phyloP scores from a whole-genome alignment of 495 filamentous ascomycete species.

The Penicillium pulvis region DNA sequence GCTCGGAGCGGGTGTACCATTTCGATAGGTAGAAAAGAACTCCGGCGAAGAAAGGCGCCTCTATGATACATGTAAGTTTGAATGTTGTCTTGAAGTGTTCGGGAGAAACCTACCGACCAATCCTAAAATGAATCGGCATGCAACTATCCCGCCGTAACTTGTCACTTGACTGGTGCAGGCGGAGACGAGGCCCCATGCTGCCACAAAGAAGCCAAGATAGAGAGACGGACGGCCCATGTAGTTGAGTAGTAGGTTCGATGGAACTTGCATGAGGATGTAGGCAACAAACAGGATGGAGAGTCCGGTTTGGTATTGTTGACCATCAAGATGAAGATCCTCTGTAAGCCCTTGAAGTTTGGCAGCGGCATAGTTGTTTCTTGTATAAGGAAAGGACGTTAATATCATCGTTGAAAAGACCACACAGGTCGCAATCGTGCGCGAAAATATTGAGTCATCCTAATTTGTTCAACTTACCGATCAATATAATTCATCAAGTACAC shows the following conservation, averaged over 20 bases:
- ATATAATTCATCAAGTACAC: conserved; percentile 59
- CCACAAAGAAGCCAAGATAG: conserved; percentile 48
- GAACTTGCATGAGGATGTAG: conserved; percentile 53
- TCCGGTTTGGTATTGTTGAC: conserved; percentile 43
- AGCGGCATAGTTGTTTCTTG: conserved; percentile 53
- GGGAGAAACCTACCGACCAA: conserved; percentile 30
- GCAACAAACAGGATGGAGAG: conserved; percentile 52
- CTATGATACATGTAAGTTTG: background rate
- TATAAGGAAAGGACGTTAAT: background rate
- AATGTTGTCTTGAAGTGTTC: background rate
- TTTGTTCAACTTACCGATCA: conserved; percentile 34
- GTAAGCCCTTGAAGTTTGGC: conserved; percentile 52
- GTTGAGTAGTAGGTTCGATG: conserved; percentile 58
- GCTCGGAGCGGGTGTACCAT: conserved; percentile 58
- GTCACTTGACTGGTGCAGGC: conserved; percentile 48
- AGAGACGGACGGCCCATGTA: conserved; percentile 49
- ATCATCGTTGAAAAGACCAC: too few species aligned
- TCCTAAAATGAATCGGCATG: conserved; percentile 49
- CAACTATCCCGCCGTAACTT: conserved; percentile 51
- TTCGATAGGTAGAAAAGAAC: conserved; percentile 54
- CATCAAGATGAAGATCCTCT: conserved; percentile 39
- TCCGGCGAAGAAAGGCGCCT: conserved; percentile 49
- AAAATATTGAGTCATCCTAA: background rate
- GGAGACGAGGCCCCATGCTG: conserved; percentile 52
- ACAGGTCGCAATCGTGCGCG: too few species aligned